Base-by-base conservation (phyloP, 495 filamentous ascomycete species). In the Friedmanniomyces endolithicus region DNA sequence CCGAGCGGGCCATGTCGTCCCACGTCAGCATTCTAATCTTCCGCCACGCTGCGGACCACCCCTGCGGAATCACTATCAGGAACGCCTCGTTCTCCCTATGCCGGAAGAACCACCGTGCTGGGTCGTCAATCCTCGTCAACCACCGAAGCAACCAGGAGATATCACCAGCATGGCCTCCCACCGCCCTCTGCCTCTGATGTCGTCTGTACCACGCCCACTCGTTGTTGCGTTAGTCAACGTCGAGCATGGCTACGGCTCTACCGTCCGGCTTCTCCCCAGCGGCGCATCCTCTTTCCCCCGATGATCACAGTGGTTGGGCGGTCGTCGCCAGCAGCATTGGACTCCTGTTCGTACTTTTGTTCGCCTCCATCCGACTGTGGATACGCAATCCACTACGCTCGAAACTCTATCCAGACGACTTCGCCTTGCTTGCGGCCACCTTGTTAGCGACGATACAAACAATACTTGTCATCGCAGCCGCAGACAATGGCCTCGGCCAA, bases 291-390 rank as follows among this genome's bases (percentile, higher is more conserved):
- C 24, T 57, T 11, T 14, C 33, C 6, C 19, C 47, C 25, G 24
- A 51, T 44, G 24, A 57, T 33, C 54, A 52, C 40, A 23, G 46
- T n/a, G 45, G 46, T 6, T 57, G 54, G 54, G 41, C 43, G 12
- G 48, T 50, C 4, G 52, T 57, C n/a, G 27, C 34, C 29, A 50
- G 29, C 40, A 27, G 34, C 17, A 16, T 57, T 9, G 48, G 54
- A 12, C 54, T 57, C 17, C 9, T 37, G 6, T 41, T 49, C 37
- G n/a, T 50, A 12, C 35, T 57, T 3, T 17, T 56, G 20, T 50
- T 23, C 31, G 29, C 40, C 1, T n/a, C 17, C 17, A 56, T 56
- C 12, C 24, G 53, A 35, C 2, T 56, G 1, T 56, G 33, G 34
- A 50, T 57, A n/a, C 54, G 54, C 6, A 51, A 37, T 11, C 33